These are phyloP conservation scores for Lactarius akahatsu DNA, from an alignment of 768 basidiomycete genomes.

Conservation along the genomic window DNA sequence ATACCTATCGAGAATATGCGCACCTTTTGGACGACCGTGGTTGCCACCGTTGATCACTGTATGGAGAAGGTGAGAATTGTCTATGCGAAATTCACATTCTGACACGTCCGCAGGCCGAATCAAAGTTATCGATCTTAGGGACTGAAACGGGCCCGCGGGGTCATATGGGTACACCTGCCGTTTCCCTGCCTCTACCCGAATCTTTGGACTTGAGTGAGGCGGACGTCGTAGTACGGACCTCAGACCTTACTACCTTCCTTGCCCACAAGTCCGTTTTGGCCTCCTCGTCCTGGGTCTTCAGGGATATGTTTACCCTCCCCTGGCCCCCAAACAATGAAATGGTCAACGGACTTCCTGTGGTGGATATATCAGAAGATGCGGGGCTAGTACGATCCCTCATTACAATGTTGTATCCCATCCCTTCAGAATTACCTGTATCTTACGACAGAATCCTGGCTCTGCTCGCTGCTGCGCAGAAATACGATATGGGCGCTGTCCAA, in stretches of 20 bases:
- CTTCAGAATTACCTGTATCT: neutral
- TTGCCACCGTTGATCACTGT: neutral
- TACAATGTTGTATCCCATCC: conserved; percentile 23
- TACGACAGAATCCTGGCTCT: conserved; percentile 1
- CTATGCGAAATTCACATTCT: neutral
- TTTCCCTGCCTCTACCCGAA: conserved; percentile 33
- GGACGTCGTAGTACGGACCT: neutral
- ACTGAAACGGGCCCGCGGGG: neutral
- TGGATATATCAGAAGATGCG: conserved; percentile 26
- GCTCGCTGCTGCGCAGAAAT: conserved; percentile 30
- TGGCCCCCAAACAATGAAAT: conserved; percentile 28
- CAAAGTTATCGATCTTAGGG: neutral
- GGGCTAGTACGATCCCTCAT: conserved; percentile 23
- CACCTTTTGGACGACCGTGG: neutral
- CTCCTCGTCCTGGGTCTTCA: conserved; percentile 38
- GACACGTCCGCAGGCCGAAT: neutral
- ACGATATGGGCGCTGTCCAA: conserved; percentile 27
- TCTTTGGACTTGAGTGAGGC: neutral
- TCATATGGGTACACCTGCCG: neutral
- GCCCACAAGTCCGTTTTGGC: neutral
- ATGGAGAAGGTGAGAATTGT: neutral
- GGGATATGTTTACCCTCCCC: conserved; percentile 35
- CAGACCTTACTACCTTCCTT: neutral
- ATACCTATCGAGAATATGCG: neutral
- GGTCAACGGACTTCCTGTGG: conserved; percentile 14